A percentile compares a stretch with the other conserved stretches of the same genome.
These are phyloP conservation scores for Trichocladium uniseriatum DNA, from an alignment of 495 filamentous ascomycete species.

Conservation along the genomic window DNA sequence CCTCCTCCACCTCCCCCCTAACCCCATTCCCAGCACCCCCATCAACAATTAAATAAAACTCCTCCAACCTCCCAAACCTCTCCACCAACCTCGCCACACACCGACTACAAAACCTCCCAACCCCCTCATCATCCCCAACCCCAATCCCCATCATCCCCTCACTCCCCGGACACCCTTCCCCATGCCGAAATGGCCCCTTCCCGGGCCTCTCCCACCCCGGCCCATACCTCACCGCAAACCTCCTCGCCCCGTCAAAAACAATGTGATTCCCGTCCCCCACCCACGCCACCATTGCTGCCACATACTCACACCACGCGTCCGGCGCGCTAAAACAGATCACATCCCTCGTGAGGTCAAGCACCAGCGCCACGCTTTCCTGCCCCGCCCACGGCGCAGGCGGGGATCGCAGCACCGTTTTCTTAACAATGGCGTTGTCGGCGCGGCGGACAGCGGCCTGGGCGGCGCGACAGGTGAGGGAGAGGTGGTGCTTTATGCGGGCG, in stretches of 20 bases:
- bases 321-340: constrained; percentile 13
- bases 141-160: not conserved
- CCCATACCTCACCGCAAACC: constrained; percentile 16
- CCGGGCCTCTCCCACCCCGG: constrained; percentile 6
- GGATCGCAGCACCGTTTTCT: constrained; percentile 12
- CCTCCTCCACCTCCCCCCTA: too few relatives aligned
- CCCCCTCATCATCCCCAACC: not conserved
- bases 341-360: constrained; percentile 13
- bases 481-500: constrained; percentile 10
- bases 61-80: constrained; percentile 13
- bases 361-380: constrained; percentile 3
- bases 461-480: constrained; percentile 15
- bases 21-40: too few relatives aligned
- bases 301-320: not conserved
- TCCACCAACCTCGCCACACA: constrained; percentile 11
- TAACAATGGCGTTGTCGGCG: not conserved
- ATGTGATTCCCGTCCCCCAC: constrained; percentile 12
- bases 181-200: not conserved
- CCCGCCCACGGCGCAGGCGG: not conserved
- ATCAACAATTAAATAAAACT: constrained; percentile 16
- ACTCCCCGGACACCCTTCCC: not conserved
- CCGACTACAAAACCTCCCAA: constrained; percentile 10
- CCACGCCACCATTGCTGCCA: not conserved
- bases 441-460: constrained; percentile 15
- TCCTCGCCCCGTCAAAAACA: constrained; percentile 10